phyloP scores from a whole-genome alignment of 2,329 filamentous ascomycete genomes.

The Ophiocordyceps unilateralis region DNA sequence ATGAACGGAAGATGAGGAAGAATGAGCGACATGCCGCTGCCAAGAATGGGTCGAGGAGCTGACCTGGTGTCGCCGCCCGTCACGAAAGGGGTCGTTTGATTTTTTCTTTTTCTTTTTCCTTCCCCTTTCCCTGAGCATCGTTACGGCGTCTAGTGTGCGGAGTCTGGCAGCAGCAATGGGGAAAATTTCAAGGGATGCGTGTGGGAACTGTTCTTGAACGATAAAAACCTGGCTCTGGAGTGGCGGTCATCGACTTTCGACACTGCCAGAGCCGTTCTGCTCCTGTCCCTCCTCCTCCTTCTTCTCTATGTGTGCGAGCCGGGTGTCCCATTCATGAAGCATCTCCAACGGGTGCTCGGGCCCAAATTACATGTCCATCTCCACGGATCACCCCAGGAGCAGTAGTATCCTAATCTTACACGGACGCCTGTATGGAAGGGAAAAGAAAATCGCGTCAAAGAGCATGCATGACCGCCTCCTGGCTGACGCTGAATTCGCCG shows the following conservation, averaged over 20 bases:
- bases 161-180: no score
- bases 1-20: slow-evolving; percentile 51
- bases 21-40: slow-evolving; percentile 35
- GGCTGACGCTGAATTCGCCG: neutral
- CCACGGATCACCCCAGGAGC: slow-evolving; percentile 4
- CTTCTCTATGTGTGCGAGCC: slow-evolving; percentile 3
- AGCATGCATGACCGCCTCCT: neutral
- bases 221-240: neutral
- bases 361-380: slow-evolving; percentile 5
- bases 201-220: slow-evolving; percentile 2
- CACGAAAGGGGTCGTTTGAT: no score
- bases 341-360: slow-evolving; percentile 5
- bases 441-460: neutral
- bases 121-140: neutral
- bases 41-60: slow-evolving; percentile 9
- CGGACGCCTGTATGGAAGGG: neutral
- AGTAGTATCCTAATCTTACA: slow-evolving; percentile 8
- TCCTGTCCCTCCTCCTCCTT: slow-evolving; percentile 4
- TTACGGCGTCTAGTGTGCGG: slow-evolving; percentile 7
- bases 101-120: no score
- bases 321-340: slow-evolving; percentile 2
- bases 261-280: neutral
- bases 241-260: neutral
- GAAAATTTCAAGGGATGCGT: no score
- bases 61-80: neutral